Evolutionary conservation across 1,284 basidiomycete species (phyloP).

Genomic region (Cutaneotrichosporon cyanovorans): DNA sequence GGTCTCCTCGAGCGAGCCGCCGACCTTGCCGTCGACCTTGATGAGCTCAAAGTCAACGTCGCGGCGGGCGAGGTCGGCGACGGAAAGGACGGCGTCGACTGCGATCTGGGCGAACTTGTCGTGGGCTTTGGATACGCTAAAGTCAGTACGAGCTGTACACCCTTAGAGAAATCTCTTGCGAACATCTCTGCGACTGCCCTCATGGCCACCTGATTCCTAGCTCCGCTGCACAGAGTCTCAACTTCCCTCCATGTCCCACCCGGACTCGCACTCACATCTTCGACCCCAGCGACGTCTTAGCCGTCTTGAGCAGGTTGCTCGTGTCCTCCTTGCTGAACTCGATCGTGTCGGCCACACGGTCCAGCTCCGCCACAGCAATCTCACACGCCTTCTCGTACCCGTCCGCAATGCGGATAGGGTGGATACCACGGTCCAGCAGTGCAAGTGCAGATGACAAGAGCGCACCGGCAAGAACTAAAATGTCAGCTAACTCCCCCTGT

Average conservation of each 20-base stretch:
- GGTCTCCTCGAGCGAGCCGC: slow-evolving; percentile 91
- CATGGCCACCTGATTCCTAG: no score
- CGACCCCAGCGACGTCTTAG: slow-evolving; percentile 91
- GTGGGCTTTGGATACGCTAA: slow-evolving; percentile 81
- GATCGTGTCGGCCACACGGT: slow-evolving; percentile 78
- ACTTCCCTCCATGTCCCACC: no score
- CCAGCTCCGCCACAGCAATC: slow-evolving; percentile 82
- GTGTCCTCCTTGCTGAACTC: slow-evolving; percentile 76
- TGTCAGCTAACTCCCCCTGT: slow-evolving; percentile 1
- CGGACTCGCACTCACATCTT: slow-evolving; percentile 80
- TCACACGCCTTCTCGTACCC: slow-evolving; percentile 91
- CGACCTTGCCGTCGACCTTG: slow-evolving; percentile 98
- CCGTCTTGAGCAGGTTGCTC: slow-evolving; percentile 82
- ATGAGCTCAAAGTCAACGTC: slow-evolving; percentile 98
- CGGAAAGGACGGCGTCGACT: slow-evolving; percentile 89
- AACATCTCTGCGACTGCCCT: background rate
- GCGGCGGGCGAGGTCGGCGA: slow-evolving; percentile 87
- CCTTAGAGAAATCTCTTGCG: background rate
- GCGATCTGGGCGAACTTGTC: slow-evolving; percentile 95
- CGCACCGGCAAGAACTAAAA: slow-evolving; percentile 85
- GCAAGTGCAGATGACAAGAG: slow-evolving; percentile 58
- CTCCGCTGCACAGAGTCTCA: no score
- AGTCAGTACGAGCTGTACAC: slow-evolving; percentile 50
- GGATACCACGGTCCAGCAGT: slow-evolving; percentile 92
- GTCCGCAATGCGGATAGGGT: slow-evolving; percentile 96